Conservation (phyloP, 2,329 filamentous ascomycete genomes). For the Fusarium sp. region DNA sequence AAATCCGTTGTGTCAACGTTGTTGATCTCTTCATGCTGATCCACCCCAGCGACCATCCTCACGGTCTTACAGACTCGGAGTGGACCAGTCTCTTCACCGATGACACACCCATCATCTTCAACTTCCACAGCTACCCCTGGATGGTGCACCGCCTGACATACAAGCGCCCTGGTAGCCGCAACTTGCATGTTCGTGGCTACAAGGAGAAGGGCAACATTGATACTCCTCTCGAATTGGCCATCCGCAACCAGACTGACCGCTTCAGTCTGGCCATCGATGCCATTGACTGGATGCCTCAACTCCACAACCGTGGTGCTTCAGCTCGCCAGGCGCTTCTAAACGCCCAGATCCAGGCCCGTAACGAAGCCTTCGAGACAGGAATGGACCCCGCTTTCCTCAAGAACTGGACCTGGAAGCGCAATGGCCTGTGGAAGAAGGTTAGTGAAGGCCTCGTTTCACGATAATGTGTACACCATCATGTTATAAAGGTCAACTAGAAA, state of each 20-base stretch:
- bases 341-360: slow-evolving; percentile 71
- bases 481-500: slow-evolving; percentile 7
- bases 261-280: slow-evolving; percentile 82
- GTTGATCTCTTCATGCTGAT: slow-evolving; percentile 86
- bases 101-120: slow-evolving; percentile 80
- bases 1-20: slow-evolving; percentile 82
- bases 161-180: slow-evolving; percentile 74
- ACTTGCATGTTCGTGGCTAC: slow-evolving; percentile 81
- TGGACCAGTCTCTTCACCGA: slow-evolving; percentile 78
- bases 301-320: slow-evolving; percentile 72
- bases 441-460: slow-evolving; percentile 40
- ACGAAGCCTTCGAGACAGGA: slow-evolving; percentile 75
- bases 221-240: slow-evolving; percentile 81
- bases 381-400: slow-evolving; percentile 74
- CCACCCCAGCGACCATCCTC: slow-evolving; percentile 74
- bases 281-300: slow-evolving; percentile 72
- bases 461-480: slow-evolving; percentile 26
- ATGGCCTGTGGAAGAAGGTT: slow-evolving; percentile 53
- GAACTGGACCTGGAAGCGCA: slow-evolving; percentile 73
- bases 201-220: slow-evolving; percentile 88
- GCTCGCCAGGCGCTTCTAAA: slow-evolving; percentile 73
- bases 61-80: slow-evolving; percentile 74
- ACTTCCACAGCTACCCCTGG: slow-evolving; percentile 88
- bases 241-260: slow-evolving; percentile 80
- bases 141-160: slow-evolving; percentile 81